Evolutionary conservation across 768 basidiomycete genomes (phyloP), one percentile per base, ranked within the genome.

Genomic region (Mycena pura): DNA sequence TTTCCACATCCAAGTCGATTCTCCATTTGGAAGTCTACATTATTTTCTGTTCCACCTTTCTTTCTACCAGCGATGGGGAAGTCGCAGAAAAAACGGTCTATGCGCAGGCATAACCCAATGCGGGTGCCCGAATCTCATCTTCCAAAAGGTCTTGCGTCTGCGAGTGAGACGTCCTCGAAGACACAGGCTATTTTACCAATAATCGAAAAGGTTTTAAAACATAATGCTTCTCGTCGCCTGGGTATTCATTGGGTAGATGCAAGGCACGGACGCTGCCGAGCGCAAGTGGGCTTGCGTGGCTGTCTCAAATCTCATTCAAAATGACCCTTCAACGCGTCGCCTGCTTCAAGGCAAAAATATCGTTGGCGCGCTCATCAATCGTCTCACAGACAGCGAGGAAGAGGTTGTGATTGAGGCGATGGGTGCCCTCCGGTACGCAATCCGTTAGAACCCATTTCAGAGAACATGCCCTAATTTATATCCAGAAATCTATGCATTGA

Each of bases 261-360:
- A 88, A 68, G 87, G 88, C 73, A 67, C 86, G 6, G 93, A 96
- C 66, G 81, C 84, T 8, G 76, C 83, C 1, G 96, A 98, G 65
- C 86, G 96, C 52, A 93, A 93, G 72, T 97, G 94, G 95, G 94
- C 95, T 4, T 96, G 95, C 72, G 94, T 95, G 22, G 95, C 95
- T 1, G 91, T 96, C n/a, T 95, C 93, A 11, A 96, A 93, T 73
- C 79, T 98, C 47, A 96, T 96, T 63, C 92, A 95, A 73, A 96
- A 96, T 66, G 96, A 98, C 73, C 91, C 95, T 19, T 93, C 93
- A 7, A 97, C 96, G 14, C 81, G 96, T 61, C 78, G 96, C 63
- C 77, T 98, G 67, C 82, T 98, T 19, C 95, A 96, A 70, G 91
- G 92, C 27, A 94, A 92, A 77, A 94, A 95, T 72, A 82, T 96